Evolutionary conservation across 1,284 basidiomycete genomes (phyloP), one percentile per base, ranked within the genome.

Genomic region (Boletus austroedulis): DNA sequence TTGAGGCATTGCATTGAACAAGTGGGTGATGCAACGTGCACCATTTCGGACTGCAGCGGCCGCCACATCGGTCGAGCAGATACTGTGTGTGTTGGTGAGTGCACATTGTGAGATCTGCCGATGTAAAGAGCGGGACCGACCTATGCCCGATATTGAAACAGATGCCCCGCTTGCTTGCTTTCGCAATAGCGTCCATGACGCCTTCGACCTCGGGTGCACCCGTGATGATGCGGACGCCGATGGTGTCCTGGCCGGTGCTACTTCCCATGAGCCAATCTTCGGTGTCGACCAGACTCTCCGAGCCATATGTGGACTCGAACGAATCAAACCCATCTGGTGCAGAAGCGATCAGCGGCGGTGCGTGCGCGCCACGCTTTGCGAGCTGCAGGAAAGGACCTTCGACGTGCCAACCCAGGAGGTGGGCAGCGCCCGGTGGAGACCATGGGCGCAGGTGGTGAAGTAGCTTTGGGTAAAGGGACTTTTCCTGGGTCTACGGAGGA

Each of bases 1-100:
- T 65, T 89, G 89, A 5, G 90, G 90, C 92, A 94, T 94, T 7
- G 92, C 92, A 67, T 96, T 96, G 84, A 94, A 95, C 23, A 95
- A 78, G 73, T 95, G 94, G 0, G 94, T 95, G 65, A 95, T 93
- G 63, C 94, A 84, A 9, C 85, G 80, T 6, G 93, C 91, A 31
- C 92, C 91, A 54, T 79, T 77, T 43, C 81, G 76, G 8, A 91
- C 81, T 3, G 90, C 90, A 2, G 76, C 78, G 6, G 84, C 84
- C 5, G 91, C 90, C 53, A 85, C 77, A 24, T 86, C 83, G 3
- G 86, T 85, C 23, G 82, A 80, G 41, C 86, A 85, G 59, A 83
- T 81, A 63, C 87, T 89, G 6, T 2, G 21, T 29, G 21, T 8
- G 28, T 21, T 21, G n/a, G 50, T 66, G 56, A 69, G 57, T 17